Percentiles rank a stretch among this genome's conserved stretches.
Conservation (phyloP, 2,329 filamentous ascomycete species). For the Pyrenophora seminiperda region DNA sequence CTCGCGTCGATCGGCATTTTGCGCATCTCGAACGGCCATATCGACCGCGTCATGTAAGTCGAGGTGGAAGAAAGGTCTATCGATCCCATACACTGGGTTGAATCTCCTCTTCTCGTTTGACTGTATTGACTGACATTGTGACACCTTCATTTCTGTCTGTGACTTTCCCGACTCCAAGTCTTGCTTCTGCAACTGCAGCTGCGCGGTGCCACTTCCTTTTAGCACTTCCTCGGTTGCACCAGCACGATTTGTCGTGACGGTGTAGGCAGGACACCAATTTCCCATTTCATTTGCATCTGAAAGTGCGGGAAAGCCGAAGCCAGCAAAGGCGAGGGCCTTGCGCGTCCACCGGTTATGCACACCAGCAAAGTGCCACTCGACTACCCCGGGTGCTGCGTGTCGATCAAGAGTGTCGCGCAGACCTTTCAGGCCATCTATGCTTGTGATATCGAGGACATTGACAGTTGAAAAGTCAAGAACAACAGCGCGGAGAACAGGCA, state of each 20-base stretch:
- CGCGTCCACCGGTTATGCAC: constrained; percentile 62
- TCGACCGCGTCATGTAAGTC: constrained; percentile 40
- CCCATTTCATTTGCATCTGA: constrained; percentile 9
- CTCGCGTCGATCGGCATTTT: constrained; percentile 19
- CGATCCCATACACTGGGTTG: constrained; percentile 26
- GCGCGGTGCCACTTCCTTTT: constrained; percentile 10
- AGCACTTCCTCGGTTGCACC: constrained; percentile 26
- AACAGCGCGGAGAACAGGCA: constrained; percentile 59
- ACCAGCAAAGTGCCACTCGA: constrained; percentile 56
- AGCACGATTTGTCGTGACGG: constrained; percentile 20
- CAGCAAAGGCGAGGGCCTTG: constrained; percentile 60
- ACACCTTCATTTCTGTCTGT: background rate
- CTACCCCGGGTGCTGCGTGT: constrained; percentile 50
- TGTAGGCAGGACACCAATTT: constrained; percentile 34
- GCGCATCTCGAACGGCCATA: constrained; percentile 32
- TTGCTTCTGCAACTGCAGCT: background rate
- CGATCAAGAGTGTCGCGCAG: constrained; percentile 60
- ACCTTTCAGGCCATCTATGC: constrained; percentile 61
- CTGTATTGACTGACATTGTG: background rate
- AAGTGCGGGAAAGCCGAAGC: constrained; percentile 56
- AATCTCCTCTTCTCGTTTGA: background rate
- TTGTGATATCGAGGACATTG: constrained; percentile 62
- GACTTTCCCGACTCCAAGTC: constrained; percentile 18
- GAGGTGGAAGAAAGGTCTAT: constrained; percentile 38
- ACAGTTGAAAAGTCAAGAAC: constrained; percentile 63